These are phyloP conservation scores for Nothophytophthora sp. DNA, from an alignment of 352 stramenopile genomes.

Conservation along the genomic window DNA sequence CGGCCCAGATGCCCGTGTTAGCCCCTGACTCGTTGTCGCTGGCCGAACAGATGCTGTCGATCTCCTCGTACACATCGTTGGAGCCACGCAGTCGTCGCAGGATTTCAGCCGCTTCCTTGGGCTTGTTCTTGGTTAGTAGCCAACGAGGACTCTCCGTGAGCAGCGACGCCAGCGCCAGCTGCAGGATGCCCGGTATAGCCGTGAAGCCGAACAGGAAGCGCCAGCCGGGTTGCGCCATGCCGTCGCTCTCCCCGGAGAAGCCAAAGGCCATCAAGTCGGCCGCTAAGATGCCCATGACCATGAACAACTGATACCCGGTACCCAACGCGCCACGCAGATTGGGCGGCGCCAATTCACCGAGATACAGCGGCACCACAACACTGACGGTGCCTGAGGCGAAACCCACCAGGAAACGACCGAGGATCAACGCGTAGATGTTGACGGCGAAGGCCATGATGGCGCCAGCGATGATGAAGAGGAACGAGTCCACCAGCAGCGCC, in stretches of 20 bases:
- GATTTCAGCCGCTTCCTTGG: slow-evolving; percentile 74
- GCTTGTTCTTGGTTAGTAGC: slow-evolving; percentile 71
- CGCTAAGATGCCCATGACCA: slow-evolving; percentile 68
- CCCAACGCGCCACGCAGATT: slow-evolving; percentile 73
- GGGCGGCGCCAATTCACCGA: slow-evolving; percentile 67
- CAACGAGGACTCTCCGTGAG: slow-evolving; percentile 72
- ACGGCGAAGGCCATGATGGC: slow-evolving; percentile 60
- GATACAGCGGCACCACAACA: slow-evolving; percentile 73
- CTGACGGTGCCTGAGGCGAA: slow-evolving; percentile 71
- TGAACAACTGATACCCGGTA: slow-evolving; percentile 75
- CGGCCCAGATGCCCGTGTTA: slow-evolving; percentile 63
- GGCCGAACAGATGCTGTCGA: slow-evolving; percentile 79
- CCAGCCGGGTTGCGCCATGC: slow-evolving; percentile 60
- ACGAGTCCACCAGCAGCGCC: slow-evolving; percentile 55
- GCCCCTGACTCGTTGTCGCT: slow-evolving; percentile 76
- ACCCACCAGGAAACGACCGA: slow-evolving; percentile 67
- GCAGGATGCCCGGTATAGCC: slow-evolving; percentile 58
- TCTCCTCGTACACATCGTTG: slow-evolving; percentile 80
- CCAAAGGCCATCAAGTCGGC: slow-evolving; percentile 57
- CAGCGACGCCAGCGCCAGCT: slow-evolving; percentile 60
- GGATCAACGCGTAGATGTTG: slow-evolving; percentile 75
- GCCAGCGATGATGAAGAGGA: slow-evolving; percentile 65
- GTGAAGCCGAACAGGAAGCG: slow-evolving; percentile 73
- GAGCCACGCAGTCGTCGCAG: slow-evolving; percentile 62
- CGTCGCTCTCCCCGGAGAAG: slow-evolving; percentile 58